Conservation (phyloP, 352 stramenopile genomes). For the Pythium rhizo-oryzae region DNA sequence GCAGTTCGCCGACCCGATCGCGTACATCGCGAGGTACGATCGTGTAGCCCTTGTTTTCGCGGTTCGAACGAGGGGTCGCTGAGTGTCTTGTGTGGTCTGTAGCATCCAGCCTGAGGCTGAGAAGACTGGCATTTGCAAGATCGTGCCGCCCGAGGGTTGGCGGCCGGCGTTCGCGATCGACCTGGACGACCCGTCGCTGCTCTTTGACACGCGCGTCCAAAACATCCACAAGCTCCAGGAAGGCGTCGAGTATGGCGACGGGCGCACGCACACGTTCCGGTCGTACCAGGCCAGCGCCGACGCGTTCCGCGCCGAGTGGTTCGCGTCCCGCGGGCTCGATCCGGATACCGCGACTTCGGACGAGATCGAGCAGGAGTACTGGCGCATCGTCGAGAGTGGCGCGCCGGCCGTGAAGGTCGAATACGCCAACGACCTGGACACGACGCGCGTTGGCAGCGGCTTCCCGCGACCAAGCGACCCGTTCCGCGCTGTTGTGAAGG, state of each 20-base stretch:
- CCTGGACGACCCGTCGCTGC: constrained; percentile 47
- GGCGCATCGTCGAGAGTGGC: constrained; percentile 80
- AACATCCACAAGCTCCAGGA: constrained; percentile 89
- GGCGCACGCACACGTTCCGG: constrained; percentile 61
- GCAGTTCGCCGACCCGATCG: constrained; percentile 87
- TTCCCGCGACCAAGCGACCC: constrained; percentile 56
- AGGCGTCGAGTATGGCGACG: constrained; percentile 67
- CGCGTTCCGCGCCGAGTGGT: constrained; percentile 60
- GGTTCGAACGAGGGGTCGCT: constrained; percentile 14
- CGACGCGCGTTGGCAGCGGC: constrained; percentile 72
- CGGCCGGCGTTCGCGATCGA: constrained; percentile 79
- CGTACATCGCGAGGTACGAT: constrained; percentile 82
- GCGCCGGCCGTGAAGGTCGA: constrained; percentile 62
- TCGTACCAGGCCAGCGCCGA: constrained; percentile 67
- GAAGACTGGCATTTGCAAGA: constrained; percentile 96
- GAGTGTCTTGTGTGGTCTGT: constrained; percentile 4
- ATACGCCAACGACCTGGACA: constrained; percentile 92
- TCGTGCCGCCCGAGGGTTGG: constrained; percentile 96
- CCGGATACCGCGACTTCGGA: constrained; percentile 48
- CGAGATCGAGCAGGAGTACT: constrained; percentile 90
- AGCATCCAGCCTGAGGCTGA: constrained; percentile 66
- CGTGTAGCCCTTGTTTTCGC: neutral
- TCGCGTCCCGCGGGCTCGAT: constrained; percentile 40
- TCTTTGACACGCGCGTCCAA: constrained; percentile 95
- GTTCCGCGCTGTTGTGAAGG: constrained; percentile 28